A percentile compares a stretch with the other conserved stretches of the same genome.
Conservation (phyloP, 768 basidiomycete species). For the Amanita fuliginea region DNA sequence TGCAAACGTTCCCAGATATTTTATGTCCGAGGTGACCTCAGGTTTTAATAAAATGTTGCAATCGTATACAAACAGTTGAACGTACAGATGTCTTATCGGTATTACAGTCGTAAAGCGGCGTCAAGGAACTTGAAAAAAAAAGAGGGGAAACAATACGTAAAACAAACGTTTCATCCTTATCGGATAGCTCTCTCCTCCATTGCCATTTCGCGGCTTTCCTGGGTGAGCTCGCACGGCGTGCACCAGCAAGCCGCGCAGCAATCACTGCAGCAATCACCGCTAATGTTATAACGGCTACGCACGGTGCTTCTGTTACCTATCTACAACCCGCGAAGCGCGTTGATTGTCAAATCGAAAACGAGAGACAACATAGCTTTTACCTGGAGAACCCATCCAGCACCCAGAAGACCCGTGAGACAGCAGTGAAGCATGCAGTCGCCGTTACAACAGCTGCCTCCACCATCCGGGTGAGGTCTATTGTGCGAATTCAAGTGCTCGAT, state of each 20-base stretch:
- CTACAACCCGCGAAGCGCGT: constrained; percentile 9
- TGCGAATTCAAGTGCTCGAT: constrained; percentile 8
- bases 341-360: background rate
- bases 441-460: constrained; percentile 20
- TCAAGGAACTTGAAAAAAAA: too few species aligned
- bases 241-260: constrained; percentile 31
- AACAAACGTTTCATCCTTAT: too few species aligned
- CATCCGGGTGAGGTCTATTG: constrained; percentile 26
- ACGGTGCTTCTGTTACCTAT: constrained; percentile 24
- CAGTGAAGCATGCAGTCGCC: constrained; percentile 28
- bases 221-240: constrained; percentile 34
- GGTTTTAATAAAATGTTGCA: too few species aligned
- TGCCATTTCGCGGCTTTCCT: constrained; percentile 36
- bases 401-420: constrained; percentile 17
- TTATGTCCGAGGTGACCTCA: too few species aligned
- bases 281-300: constrained; percentile 34
- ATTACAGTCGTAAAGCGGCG: too few species aligned
- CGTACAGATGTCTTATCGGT: too few species aligned
- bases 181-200: constrained; percentile 23
- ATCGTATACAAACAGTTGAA: too few species aligned
- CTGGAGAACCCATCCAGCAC: constrained; percentile 29
- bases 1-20: too few species aligned
- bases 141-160: background rate
- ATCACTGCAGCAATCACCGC: constrained; percentile 29
- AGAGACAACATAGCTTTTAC: constrained; percentile 16